phyloP scores from a whole-genome alignment of 2,329 filamentous ascomycete genomes.

The Hymenoscyphus infarciens region DNA sequence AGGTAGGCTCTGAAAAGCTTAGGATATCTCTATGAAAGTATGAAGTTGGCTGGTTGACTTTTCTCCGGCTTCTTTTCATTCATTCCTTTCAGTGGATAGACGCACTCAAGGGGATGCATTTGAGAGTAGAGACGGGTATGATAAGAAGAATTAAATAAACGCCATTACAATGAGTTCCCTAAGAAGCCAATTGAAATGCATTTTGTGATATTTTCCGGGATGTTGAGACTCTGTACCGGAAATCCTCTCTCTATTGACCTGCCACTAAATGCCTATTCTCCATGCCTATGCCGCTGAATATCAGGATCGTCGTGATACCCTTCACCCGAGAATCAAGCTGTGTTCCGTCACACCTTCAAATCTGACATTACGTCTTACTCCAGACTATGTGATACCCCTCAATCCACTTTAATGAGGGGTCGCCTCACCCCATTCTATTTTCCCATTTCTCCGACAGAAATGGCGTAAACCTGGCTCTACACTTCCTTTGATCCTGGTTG shows the following conservation, averaged over 20 bases:
- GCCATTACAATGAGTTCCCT: neutral
- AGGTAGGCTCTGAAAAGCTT: constrained; percentile 44
- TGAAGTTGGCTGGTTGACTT: constrained; percentile 11
- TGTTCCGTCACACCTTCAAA: neutral
- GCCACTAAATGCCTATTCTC: neutral
- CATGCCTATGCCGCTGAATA: neutral
- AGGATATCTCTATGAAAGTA: constrained; percentile 19
- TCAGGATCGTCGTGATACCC: neutral
- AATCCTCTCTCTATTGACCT: too few species aligned
- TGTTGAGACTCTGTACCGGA: neutral
- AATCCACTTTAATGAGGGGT: neutral
- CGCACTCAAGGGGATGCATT: neutral
- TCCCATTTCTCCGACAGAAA: neutral
- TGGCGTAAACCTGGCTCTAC: neutral
- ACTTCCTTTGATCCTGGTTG: neutral
- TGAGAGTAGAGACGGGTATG: constrained; percentile 2
- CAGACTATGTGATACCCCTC: neutral
- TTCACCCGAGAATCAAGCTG: too few species aligned
- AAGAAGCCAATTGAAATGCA: too few species aligned
- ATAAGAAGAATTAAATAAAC: constrained; percentile 4
- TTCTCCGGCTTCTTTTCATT: constrained; percentile 25
- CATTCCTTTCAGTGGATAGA: constrained; percentile 17
- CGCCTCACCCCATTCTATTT: neutral
- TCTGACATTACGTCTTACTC: neutral
- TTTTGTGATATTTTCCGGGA: neutral